phyloP scores from a whole-genome alignment of 2,329 filamentous ascomycete genomes.

The Diaporthe helianthi region DNA sequence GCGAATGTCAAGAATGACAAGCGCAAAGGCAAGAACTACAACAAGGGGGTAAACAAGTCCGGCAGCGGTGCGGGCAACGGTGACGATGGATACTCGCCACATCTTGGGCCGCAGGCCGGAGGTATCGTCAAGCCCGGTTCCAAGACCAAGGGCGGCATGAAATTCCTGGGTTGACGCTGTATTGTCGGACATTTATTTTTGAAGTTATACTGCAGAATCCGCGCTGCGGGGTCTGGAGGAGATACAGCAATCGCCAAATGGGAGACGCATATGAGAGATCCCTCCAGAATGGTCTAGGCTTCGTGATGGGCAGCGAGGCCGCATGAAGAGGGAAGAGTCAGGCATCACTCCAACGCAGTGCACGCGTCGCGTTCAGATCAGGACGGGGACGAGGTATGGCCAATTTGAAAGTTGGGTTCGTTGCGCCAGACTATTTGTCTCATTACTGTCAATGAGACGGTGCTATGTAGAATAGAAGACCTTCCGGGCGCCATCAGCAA shows the following conservation, averaged over 20 bases:
- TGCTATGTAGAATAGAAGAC: constrained; percentile 8
- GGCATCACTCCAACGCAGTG: background rate
- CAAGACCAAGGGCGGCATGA: constrained; percentile 72
- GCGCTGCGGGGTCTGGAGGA: background rate
- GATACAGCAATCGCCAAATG: background rate
- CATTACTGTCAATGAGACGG: constrained; percentile 4
- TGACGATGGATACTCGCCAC: constrained; percentile 54
- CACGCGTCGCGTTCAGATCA: background rate
- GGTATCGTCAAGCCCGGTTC: constrained; percentile 68
- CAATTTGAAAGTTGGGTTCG: background rate
- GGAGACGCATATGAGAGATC: background rate
- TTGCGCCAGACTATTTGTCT: background rate
- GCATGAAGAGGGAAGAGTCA: background rate
- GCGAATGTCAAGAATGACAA: constrained; percentile 70
- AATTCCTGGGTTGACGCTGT: constrained; percentile 60
- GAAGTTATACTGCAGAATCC: background rate
- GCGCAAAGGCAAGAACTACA: constrained; percentile 58
- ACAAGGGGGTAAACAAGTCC: constrained; percentile 43
- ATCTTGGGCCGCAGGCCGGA: constrained; percentile 55
- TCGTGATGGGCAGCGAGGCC: background rate
- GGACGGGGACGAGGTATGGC: background rate
- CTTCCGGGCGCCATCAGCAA: background rate
- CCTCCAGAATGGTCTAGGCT: background rate
- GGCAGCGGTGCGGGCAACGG: constrained; percentile 42
- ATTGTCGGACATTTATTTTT: background rate